Base-by-base conservation (phyloP, 163 green algal genomes). In the Scenedesmus sp. region DNA sequence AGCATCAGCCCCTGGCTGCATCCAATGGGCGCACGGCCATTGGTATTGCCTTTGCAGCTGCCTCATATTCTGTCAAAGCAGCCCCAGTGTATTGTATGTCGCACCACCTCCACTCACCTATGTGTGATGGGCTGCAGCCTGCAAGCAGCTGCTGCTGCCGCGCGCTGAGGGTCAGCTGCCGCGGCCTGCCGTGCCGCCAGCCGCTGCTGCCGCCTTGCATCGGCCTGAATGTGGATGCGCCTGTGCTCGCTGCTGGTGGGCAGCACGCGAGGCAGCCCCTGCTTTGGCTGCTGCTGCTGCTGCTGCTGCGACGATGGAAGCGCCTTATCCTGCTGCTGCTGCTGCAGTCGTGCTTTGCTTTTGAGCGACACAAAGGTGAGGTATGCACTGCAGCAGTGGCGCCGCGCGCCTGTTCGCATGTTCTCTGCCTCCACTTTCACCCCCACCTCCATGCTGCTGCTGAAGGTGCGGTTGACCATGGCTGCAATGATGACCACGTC, bases 331-430 rank as follows among this genome's bases (percentile, higher is more conserved):
- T 46, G 57, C 86, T 52, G 64, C 70, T 89, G 87, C 23, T 74
- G 81, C 82, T 85, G 74, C 70, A 73, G 89, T 88, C 82, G 77
- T 76, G 86, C 54, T 23, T 64, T 88, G 82, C 92, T 26, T 62
- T 89, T 54, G 10, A 96, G 82, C 8, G 94, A 93, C 79, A 99
- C 97, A 94, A 99, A 99, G 0, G 97, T 98, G 34, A 99, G 95
- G 93, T 98, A 98, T 4, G 97, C 97, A n/a, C 88, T 95, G 95
- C 97, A 98, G 94, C 96, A 98, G 93, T 98, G 97, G 84, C 95
- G 90, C 6, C 97, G 92, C 10, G 77, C 93, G 6, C 97, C 97
- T 0, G 95, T 98, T n/a, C 91, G 88, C 92, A 96, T 95, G 89
- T 97, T 94, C 94, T 99, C 97, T 46, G 97, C 96, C 93, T 98